Evolutionary conservation across 441 rosid genomes (phyloP).

Genomic region (Mallotus repandus): DNA sequence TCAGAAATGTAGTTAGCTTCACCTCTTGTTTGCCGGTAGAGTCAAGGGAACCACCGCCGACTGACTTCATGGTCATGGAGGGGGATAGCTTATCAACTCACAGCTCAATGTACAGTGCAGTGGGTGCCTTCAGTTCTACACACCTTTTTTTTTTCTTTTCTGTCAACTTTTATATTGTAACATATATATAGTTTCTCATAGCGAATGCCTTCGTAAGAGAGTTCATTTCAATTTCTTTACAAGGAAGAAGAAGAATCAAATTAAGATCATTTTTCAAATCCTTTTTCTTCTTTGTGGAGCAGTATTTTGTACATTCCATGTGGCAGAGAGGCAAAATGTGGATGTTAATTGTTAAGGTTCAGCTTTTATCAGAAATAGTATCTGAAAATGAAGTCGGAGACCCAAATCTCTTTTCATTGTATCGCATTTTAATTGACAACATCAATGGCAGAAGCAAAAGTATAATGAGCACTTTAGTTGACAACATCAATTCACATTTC

Average conservation of each 20-base stretch:
- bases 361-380: too few relatives aligned
- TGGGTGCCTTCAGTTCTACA: neutral
- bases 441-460: too few relatives aligned
- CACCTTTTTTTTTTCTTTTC: neutral
- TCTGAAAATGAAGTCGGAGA: too few relatives aligned
- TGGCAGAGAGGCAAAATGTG: neutral
- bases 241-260: constrained; percentile 2
- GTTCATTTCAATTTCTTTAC: neutral
- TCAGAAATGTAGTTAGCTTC: constrained; percentile 8
- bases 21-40: constrained; percentile 8
- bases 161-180: neutral
- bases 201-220: constrained; percentile 10
- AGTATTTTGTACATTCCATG: neutral
- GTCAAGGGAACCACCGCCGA: constrained; percentile 17
- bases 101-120: constrained; percentile 33
- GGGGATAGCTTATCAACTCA: constrained; percentile 15
- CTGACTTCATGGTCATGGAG: constrained; percentile 8
- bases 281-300: neutral
- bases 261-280: constrained; percentile 1
- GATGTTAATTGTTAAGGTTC: too few relatives aligned
- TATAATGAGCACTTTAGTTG: rapidly evolving
- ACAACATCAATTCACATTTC: too few relatives aligned
- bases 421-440: too few relatives aligned
- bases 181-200: neutral
- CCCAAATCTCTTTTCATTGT: too few relatives aligned